Evolutionary conservation across 2,329 filamentous ascomycete species (phyloP), one percentile per base, ranked within the genome.

Genomic region (Paraphoma chrysanthemicola): DNA sequence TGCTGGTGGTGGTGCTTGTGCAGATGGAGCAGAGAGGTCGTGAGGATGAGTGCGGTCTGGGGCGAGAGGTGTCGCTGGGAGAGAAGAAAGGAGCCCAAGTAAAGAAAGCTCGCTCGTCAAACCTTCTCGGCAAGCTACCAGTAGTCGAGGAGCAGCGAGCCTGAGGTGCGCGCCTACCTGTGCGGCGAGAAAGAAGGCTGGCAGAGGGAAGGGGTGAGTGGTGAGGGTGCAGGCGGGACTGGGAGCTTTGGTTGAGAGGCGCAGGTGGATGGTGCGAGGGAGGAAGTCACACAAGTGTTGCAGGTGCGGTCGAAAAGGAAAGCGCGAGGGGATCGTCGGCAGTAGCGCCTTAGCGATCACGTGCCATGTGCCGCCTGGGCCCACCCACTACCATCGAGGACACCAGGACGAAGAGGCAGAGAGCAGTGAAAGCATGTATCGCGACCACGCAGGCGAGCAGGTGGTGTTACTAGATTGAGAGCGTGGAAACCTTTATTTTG

Each of bases 31-130:
- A 63, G 59, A 50, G 53, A 60, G 66, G 64, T 69, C 68, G 68
- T 60, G 62, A 66, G 64, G 54, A 61, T 64, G 66, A 55, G 56
- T 63, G 62, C 52, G 62, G 28, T 42, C 57, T 63, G 62, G 56
- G 62, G 57, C 63, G 65, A 68, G 59, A 65, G 65, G 59, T 57
- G 71, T 72, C 64, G 70, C 70, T 17, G 49, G 58, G 55, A 61
- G 64, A 66, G 66, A 65, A 69, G 65, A 68, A 73, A 71, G 61
- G 60, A 66, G 64, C 69, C 67, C 61, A 71, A 67, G 68, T 60
- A 75, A 75, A 72, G 72, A 75, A 75, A 75, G 71, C 68, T 73
- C 69, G 67, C 67, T 69, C 67, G 70, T 73, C 73, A 76, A 76
- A 76, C 73, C 73, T 76, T 75, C 54, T 66, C 64, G 67, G 62